These are phyloP conservation scores for Bjerkandera adusta DNA, from an alignment of 1,284 basidiomycete genomes.

Conservation along the genomic window DNA sequence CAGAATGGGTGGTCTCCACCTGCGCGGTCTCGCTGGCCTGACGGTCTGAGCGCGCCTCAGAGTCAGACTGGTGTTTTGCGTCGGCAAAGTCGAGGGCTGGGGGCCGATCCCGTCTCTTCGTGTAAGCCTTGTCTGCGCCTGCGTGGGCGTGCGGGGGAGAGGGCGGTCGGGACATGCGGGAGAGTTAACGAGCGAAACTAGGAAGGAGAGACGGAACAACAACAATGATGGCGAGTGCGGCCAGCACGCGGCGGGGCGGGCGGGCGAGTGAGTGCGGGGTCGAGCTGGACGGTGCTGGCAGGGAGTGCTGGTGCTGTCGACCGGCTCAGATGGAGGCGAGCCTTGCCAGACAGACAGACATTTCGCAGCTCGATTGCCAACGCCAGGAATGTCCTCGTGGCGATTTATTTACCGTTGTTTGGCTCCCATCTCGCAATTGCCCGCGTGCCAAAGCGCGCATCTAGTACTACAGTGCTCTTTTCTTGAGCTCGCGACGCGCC, in stretches of 20 bases:
- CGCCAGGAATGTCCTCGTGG: slow-evolving; percentile 7
- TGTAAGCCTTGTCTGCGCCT: slow-evolving; percentile 30
- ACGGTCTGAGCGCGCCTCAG: slow-evolving; percentile 27
- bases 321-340: slow-evolving; percentile 23
- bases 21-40: slow-evolving; percentile 26
- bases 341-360: slow-evolving; percentile 22
- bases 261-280: too few relatives aligned
- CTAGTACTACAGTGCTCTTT: neutral
- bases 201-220: slow-evolving; percentile 29
- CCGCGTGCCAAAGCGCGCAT: neutral
- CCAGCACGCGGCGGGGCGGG: too few relatives aligned
- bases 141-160: slow-evolving; percentile 29
- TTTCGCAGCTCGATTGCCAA: slow-evolving; percentile 17
- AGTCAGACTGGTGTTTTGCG: slow-evolving; percentile 23
- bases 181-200: slow-evolving; percentile 32
- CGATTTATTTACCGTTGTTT: slow-evolving; percentile 11
- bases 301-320: slow-evolving; percentile 7
- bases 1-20: slow-evolving; percentile 17
- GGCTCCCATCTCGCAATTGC: neutral
- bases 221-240: too few relatives aligned
- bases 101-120: slow-evolving; percentile 36
- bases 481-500: neutral
- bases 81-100: slow-evolving; percentile 34
- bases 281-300: slow-evolving; percentile 4
- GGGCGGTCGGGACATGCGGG: slow-evolving; percentile 34